phyloP scores from a whole-genome alignment of 495 filamentous ascomycete species.

The Copromyces sp. region DNA sequence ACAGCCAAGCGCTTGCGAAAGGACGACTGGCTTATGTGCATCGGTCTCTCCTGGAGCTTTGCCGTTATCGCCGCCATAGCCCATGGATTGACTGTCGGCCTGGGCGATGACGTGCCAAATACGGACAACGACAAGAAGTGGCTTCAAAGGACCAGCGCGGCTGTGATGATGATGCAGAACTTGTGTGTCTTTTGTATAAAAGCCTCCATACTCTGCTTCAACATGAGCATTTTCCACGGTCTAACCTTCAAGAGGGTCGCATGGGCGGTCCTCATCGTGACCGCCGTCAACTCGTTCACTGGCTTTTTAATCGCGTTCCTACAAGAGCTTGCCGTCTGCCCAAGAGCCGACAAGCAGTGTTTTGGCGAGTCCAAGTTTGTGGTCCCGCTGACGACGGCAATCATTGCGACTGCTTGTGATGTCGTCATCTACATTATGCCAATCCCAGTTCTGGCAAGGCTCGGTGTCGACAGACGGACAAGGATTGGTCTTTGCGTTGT shows the following conservation, averaged over 20 bases:
- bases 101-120: neutral
- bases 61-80: neutral
- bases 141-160: neutral
- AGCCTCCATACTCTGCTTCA: conserved; percentile 6
- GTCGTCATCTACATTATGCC: conserved; percentile 12
- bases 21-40: conserved; percentile 8
- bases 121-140: neutral
- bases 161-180: neutral
- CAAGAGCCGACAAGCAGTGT: conserved; percentile 1
- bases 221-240: conserved; percentile 5
- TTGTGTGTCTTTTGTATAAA: conserved; percentile 5
- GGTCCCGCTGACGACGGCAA: conserved; percentile 3
- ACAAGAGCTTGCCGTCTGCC: neutral
- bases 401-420: conserved; percentile 3
- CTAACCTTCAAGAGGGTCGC: conserved; percentile 1
- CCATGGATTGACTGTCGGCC: neutral
- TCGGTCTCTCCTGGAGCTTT: conserved; percentile 2
- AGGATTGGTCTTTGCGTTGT: conserved; percentile 4
- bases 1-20: neutral
- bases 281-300: conserved; percentile 4
- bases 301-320: neutral
- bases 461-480: conserved; percentile 3
- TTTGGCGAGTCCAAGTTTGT: neutral
- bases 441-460: conserved; percentile 5
- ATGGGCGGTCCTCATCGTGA: neutral